A percentile compares a stretch with the other conserved stretches of the same genome.
These are phyloP conservation scores for Themeda triandra DNA, from an alignment of 176 grass and related monocot species.

Conservation along the genomic window DNA sequence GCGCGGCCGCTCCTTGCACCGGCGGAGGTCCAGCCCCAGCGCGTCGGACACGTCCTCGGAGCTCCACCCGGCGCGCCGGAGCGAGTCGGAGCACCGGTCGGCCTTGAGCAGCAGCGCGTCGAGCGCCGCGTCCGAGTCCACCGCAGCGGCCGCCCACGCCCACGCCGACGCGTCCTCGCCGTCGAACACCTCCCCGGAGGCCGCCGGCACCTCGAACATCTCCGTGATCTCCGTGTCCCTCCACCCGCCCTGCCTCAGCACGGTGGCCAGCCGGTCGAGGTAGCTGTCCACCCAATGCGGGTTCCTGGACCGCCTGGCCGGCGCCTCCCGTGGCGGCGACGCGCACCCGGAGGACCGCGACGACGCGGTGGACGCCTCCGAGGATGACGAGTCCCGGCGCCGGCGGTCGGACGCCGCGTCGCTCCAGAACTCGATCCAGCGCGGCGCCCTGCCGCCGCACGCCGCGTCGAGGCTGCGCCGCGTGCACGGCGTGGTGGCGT, in stretches of 20 bases:
- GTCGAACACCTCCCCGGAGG: slow-evolving; percentile 47
- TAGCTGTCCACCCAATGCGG: slow-evolving; percentile 69
- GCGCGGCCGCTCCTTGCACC: slow-evolving; percentile 33
- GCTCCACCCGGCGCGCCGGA: slow-evolving; percentile 71
- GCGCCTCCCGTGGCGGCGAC: neutral
- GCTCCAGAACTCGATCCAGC: slow-evolving; percentile 93
- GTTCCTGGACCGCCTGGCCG: neutral
- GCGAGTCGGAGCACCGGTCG: slow-evolving; percentile 64
- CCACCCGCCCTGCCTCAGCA: slow-evolving; percentile 66
- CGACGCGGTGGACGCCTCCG: slow-evolving; percentile 58
- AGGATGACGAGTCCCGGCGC: slow-evolving; percentile 74
- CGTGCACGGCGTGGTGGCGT: slow-evolving; percentile 18
- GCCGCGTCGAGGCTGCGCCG: slow-evolving; percentile 69
- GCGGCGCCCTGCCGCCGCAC: slow-evolving; percentile 45
- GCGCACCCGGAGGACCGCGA: slow-evolving; percentile 47
- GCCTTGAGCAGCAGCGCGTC: slow-evolving; percentile 67
- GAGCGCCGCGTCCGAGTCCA: slow-evolving; percentile 49
- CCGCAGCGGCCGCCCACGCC: neutral
- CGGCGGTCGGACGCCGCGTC: slow-evolving; percentile 75
- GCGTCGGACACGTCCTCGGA: slow-evolving; percentile 81
- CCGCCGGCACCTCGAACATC: slow-evolving; percentile 50
- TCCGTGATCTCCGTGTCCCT: slow-evolving; percentile 62
- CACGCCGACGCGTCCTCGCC: slow-evolving; percentile 18
- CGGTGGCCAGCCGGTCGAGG: slow-evolving; percentile 51
- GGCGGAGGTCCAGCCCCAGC: slow-evolving; percentile 49